Evolutionary conservation across 2,329 filamentous ascomycete species (phyloP).

Genomic region (Xylaria sp.): DNA sequence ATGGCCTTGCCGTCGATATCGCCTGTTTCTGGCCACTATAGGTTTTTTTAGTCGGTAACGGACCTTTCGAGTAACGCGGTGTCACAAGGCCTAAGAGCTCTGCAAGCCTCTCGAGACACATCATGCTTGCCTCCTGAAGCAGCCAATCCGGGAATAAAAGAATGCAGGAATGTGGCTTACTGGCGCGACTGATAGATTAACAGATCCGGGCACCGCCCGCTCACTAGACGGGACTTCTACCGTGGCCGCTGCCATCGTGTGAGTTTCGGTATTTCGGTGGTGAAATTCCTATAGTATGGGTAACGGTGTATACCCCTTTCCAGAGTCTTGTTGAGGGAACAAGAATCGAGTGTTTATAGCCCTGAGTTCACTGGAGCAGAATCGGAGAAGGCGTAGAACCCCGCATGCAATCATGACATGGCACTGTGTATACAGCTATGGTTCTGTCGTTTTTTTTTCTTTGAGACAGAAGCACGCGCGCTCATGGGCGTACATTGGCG

Average conservation of each 20-base stretch:
- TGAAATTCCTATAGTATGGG: background rate
- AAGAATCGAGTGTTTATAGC: conserved; percentile 16
- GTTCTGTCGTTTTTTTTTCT: background rate
- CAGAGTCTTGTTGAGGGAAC: background rate
- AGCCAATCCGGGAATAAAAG: background rate
- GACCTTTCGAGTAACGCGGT: background rate
- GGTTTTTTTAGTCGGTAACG: background rate
- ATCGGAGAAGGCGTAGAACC: conserved; percentile 19
- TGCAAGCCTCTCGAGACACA: background rate
- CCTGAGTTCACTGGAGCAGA: background rate
- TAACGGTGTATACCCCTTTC: background rate
- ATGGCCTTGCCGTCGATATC: conserved; percentile 45
- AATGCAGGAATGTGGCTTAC: background rate
- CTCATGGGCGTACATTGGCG: background rate
- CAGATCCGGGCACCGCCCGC: conserved; percentile 51
- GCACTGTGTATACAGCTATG: background rate
- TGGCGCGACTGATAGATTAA: conserved; percentile 53
- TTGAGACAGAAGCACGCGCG: background rate
- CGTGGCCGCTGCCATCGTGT: conserved; percentile 31
- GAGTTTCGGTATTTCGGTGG: background rate
- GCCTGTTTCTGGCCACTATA: conserved; percentile 53
- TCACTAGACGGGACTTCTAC: conserved; percentile 44
- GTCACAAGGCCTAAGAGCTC: background rate
- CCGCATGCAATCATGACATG: conserved; percentile 19
- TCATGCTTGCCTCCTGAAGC: background rate